phyloP scores from a whole-genome alignment of 805 yeast species.

The Yueomyces sinensis region DNA sequence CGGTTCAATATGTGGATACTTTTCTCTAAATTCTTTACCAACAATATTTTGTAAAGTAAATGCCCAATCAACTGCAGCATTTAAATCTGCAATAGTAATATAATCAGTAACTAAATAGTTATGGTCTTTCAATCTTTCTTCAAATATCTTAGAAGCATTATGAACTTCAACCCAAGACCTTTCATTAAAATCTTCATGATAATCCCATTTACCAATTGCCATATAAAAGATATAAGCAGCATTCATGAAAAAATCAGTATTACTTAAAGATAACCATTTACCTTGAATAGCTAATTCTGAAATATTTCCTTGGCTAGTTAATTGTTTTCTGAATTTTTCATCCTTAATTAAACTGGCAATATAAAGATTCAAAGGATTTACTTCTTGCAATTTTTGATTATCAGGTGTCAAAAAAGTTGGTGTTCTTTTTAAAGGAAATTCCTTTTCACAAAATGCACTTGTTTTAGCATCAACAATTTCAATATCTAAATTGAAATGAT shows the following conservation, averaged over 20 bases:
- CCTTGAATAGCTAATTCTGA: constrained; percentile 38
- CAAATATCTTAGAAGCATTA: constrained; percentile 31
- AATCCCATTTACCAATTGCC: constrained; percentile 49
- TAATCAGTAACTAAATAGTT: constrained; percentile 63
- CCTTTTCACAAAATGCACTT: constrained; percentile 23
- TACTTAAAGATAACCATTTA: constrained; percentile 65
- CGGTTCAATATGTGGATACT: constrained; percentile 40
- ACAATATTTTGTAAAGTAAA: constrained; percentile 33
- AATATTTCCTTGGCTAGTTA: constrained; percentile 35
- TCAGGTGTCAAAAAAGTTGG: constrained; percentile 67
- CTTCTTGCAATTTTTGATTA: constrained; percentile 62
- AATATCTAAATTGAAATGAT: constrained; percentile 49
- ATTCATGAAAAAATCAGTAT: constrained; percentile 45
- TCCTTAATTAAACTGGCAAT: constrained; percentile 23
- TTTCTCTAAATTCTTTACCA: constrained; percentile 49
- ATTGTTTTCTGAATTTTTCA: constrained; percentile 25
- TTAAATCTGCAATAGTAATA: constrained; percentile 26
- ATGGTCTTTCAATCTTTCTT: constrained; percentile 41
- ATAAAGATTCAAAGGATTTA: constrained; percentile 30
- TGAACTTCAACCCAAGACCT: constrained; percentile 29
- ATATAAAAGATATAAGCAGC: constrained; percentile 41
- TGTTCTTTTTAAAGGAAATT: constrained; percentile 50
- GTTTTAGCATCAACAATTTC: constrained; percentile 24
- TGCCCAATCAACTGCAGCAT: constrained; percentile 7
- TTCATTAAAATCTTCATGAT: constrained; percentile 55